Evolutionary conservation across 2,329 filamentous ascomycete genomes (phyloP), one percentile per base, ranked within the genome.

Genomic region (Exophiala alcalophila): DNA sequence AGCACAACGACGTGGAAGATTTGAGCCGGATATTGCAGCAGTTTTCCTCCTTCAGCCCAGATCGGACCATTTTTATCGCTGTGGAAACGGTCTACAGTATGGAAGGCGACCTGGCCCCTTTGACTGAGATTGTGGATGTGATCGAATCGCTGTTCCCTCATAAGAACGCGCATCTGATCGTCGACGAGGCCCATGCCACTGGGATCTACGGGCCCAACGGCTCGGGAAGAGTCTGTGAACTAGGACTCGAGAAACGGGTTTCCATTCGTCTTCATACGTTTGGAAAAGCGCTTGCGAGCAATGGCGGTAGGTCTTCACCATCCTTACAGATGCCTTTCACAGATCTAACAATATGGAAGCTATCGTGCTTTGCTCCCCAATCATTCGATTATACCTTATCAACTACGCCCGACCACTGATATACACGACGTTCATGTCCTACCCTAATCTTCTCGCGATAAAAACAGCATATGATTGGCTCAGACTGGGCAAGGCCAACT

Each of bases 71-170:
- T 2, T 84, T 88, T 52, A 61, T 88, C n/a, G 78, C 78, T 0
- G 70, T 86, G 0, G 84, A 88, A 53, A 77, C 75, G 0, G 69
- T 88, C 0, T 91, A 92, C 61, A 89, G 84, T 60, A 92, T 92
- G 86, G 86, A 91, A 39, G 86, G 86, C 0, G 84, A 90, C 53
- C 65, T 86, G 12, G 77, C 77, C 0, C 83, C 82, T 0, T 65
- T 92, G 8, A 56, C 58, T 8, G 72, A 79, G 4, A 76, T 90
- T 12, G 71, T 84, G 1, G 61, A 70, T 0, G 66, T 76, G 4
- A 73, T 84, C 0, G 72, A 83, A 27, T 61, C 65, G 1, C 56
- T 74, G 0, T 63, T 88, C 0, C 77, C 81, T 0, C 47, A 47
- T 0, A 71, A 71, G 0, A 86, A 85, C 48, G 69, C 64, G 2